phyloP scores from a whole-genome alignment of 768 basidiomycete genomes.

The Rhodotorula sphaerocarpa region DNA sequence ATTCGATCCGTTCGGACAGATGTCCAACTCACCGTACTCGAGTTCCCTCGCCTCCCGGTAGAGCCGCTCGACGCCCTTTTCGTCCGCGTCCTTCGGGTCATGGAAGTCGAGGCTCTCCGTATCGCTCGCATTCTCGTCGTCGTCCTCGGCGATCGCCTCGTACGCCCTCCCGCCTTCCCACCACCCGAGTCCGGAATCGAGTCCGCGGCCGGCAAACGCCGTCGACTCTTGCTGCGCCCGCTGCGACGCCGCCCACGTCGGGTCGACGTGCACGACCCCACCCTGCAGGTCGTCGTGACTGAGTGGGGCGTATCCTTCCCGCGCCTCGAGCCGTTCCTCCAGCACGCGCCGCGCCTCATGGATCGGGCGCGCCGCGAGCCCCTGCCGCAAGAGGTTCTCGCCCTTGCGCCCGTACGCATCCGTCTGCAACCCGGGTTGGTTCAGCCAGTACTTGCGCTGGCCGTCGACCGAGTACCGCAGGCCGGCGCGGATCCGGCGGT shows the following conservation, averaged over 20 bases:
- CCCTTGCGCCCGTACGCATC: slow-evolving; percentile 43
- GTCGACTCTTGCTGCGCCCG: slow-evolving; percentile 11
- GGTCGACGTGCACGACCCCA: slow-evolving; percentile 54
- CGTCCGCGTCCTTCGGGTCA: slow-evolving; percentile 61
- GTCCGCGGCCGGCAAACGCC: slow-evolving; percentile 39
- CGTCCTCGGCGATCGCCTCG: slow-evolving; percentile 38
- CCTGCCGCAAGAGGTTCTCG: background rate
- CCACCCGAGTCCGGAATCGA: slow-evolving; percentile 49
- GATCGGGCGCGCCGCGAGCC: slow-evolving; percentile 42
- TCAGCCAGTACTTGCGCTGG: slow-evolving; percentile 89
- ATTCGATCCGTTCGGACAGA: background rate
- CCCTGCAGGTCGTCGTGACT: slow-evolving; percentile 58
- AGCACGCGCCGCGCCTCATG: slow-evolving; percentile 41
- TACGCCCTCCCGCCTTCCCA: slow-evolving; percentile 37
- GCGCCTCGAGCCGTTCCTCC: slow-evolving; percentile 45
- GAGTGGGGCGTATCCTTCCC: slow-evolving; percentile 68
- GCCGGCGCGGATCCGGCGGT: slow-evolving; percentile 79
- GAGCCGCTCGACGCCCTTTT: slow-evolving; percentile 55
- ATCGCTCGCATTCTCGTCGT: slow-evolving; percentile 33
- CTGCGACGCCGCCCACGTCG: slow-evolving; percentile 23
- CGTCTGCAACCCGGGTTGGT: slow-evolving; percentile 50
- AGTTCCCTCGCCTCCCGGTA: slow-evolving; percentile 68
- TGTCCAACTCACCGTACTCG: slow-evolving; percentile 67
- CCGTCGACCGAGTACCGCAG: slow-evolving; percentile 87
- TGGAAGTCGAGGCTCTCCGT: slow-evolving; percentile 60